These are phyloP conservation scores for Centella asiatica DNA, from an alignment of 129 eudicot genomes.

Conservation along the genomic window DNA sequence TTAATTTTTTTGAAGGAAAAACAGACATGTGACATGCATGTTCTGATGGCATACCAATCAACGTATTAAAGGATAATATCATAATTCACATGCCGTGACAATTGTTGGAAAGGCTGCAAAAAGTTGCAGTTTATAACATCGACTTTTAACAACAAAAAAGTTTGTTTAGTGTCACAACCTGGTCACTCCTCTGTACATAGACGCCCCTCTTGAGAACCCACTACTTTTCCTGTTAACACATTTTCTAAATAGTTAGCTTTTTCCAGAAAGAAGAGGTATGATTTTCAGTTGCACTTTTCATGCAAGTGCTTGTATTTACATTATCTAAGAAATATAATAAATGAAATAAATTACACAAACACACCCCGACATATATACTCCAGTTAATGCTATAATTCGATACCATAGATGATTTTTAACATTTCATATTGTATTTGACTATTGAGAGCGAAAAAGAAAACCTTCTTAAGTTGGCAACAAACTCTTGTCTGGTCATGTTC, in stretches of 20 bases:
- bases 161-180: constrained; percentile 33
- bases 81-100: background rate
- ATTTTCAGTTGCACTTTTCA: background rate
- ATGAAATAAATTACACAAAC: no score
- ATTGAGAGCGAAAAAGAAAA: background rate
- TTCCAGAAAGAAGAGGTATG: background rate
- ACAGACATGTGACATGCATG: background rate
- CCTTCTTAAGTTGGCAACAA: constrained; percentile 93
- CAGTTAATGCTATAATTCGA: no score
- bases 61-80: background rate
- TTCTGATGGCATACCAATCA: background rate
- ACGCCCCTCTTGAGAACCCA: constrained; percentile 96
- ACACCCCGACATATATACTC: no score
- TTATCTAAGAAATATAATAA: no score
- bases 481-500: constrained; percentile 81
- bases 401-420: background rate
- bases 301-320: no score
- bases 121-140: background rate
- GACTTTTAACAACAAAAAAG: background rate
- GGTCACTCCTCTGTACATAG: constrained; percentile 94
- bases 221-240: constrained; percentile 70
- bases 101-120: constrained; percentile 16
- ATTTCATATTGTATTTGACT: background rate
- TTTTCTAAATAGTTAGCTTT: background rate
- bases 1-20: background rate